These are phyloP conservation scores for Basidiobolus meristosporus DNA, from an alignment of 371 early-diverging fungal genomes.

Conservation along the genomic window DNA sequence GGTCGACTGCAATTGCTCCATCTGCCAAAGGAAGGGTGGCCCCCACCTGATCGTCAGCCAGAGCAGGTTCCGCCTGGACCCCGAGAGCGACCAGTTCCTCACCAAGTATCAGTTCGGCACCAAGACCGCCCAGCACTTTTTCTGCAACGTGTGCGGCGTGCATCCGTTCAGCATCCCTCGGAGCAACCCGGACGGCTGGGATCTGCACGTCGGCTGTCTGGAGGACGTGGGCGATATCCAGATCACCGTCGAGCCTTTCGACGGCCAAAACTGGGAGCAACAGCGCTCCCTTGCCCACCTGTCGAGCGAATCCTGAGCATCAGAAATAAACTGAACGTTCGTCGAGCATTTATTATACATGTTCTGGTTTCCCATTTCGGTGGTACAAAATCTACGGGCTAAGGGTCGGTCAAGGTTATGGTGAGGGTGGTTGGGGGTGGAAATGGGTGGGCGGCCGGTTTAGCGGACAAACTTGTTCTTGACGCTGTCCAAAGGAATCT, in stretches of 20 bases:
- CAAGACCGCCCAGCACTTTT: conserved; percentile 13
- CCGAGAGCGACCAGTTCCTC: conserved; percentile 2
- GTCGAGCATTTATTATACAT: no score
- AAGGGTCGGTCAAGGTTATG: no score
- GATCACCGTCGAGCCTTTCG: conserved; percentile 4
- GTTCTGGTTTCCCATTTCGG: no score
- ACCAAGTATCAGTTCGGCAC: conserved; percentile 15
- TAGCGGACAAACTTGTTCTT: background rate
- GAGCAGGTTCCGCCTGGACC: conserved; percentile 5
- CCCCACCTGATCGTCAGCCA: conserved; percentile 10
- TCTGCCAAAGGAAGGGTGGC: conserved; percentile 12
- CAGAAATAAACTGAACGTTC: no score
- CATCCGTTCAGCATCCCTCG: conserved; percentile 14
- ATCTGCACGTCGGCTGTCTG: background rate
- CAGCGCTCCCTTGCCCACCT: conserved; percentile 6
- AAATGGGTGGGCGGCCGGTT: no score
- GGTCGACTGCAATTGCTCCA: conserved; percentile 17
- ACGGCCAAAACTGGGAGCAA: conserved; percentile 11
- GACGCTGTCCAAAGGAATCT: background rate
- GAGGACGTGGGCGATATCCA: background rate
- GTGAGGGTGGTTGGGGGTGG: no score
- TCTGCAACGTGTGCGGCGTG: conserved; percentile 17
- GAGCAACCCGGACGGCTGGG: conserved; percentile 16
- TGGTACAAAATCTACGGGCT: no score
- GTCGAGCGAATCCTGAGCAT: background rate